Percentiles rank a stretch among this genome's conserved stretches.
These are phyloP conservation scores for Silene latifolia DNA, from an alignment of 148 eudicot genomes.

Conservation along the genomic window DNA sequence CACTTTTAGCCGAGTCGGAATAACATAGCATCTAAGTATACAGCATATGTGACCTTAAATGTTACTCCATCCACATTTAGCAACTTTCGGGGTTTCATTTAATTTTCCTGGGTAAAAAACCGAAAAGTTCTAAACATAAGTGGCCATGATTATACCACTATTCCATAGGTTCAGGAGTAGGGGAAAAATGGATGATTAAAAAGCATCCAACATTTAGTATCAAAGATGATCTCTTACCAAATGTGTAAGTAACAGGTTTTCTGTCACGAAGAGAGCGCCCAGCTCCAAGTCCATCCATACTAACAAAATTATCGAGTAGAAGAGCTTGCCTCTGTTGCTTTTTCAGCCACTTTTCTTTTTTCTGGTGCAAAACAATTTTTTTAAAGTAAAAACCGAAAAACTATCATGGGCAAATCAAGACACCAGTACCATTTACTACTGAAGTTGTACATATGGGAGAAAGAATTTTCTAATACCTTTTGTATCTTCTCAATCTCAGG, in stretches of 20 bases:
- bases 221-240: constrained; percentile 46
- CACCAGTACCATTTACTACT: neutral
- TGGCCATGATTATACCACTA: neutral
- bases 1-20: too few species aligned
- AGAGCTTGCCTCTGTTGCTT: constrained; percentile 95
- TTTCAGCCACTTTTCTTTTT: constrained; percentile 76
- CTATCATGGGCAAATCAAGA: neutral
- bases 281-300: constrained; percentile 65
- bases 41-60: neutral
- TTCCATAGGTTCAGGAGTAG: neutral
- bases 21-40: too few species aligned
- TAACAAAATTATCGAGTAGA: constrained; percentile 65
- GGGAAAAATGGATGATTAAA: neutral
- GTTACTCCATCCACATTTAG: neutral
- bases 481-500: constrained; percentile 91
- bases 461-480: constrained; percentile 45
- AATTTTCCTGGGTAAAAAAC: neutral
- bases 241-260: constrained; percentile 92
- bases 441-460: neutral
- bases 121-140: neutral
- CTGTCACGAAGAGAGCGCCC: constrained; percentile 96
- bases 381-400: neutral
- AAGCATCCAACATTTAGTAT: neutral
- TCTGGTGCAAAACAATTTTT: constrained; percentile 38
- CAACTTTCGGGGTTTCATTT: neutral